These are phyloP conservation scores for Crotalaria pallida DNA, from an alignment of 306 rosid species.

Conservation along the genomic window DNA sequence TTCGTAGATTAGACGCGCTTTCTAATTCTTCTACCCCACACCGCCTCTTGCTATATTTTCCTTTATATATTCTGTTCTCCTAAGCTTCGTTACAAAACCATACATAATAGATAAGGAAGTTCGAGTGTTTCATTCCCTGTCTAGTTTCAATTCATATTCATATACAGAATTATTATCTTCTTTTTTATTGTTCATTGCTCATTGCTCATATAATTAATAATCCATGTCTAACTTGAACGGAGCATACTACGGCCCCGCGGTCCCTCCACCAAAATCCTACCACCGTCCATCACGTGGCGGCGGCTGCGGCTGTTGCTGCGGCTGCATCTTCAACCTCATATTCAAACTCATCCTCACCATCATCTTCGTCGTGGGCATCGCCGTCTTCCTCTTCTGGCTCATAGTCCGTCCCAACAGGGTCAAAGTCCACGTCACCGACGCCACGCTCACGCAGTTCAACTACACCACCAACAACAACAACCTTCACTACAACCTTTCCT, in stretches of 20 bases:
- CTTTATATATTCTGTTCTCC: background rate
- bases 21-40: background rate
- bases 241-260: constrained; percentile 79
- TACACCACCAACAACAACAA: constrained; percentile 22
- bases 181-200: background rate
- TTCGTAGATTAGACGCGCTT: constrained; percentile 16
- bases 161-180: background rate
- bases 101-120: background rate
- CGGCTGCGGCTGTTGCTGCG: constrained; percentile 20
- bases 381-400: constrained; percentile 35
- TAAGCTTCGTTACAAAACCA: background rate
- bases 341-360: constrained; percentile 27
- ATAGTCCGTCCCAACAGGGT: constrained; percentile 37
- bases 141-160: background rate
- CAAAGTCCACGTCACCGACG: constrained; percentile 36
- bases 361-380: constrained; percentile 26
- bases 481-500: constrained; percentile 25
- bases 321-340: constrained; percentile 31
- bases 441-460: constrained; percentile 33
- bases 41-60: background rate
- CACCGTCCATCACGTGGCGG: constrained; percentile 43
- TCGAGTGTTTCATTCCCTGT: background rate
- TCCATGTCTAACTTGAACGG: constrained; percentile 62
- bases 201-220: background rate
- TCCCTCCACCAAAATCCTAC: constrained; percentile 50